Conservation (phyloP, 2,329 filamentous ascomycete genomes). For the Teratosphaeria pseudoeucalypti region DNA sequence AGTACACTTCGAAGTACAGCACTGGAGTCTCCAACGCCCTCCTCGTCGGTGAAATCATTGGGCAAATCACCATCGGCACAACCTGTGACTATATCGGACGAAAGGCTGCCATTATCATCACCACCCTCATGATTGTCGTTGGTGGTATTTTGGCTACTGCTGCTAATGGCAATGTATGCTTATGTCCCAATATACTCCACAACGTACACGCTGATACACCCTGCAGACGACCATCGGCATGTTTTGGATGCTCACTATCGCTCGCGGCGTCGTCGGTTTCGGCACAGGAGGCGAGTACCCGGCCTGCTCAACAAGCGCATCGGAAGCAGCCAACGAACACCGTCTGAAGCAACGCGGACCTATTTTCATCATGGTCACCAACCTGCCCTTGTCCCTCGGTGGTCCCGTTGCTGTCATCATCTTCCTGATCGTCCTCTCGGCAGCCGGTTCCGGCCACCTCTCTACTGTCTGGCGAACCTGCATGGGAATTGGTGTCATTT, state of each 20-base stretch:
- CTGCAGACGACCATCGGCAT: slow-evolving; percentile 21
- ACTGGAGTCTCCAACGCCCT: slow-evolving; percentile 20
- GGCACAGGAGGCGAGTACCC: slow-evolving; percentile 39
- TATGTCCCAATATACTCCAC: background rate
- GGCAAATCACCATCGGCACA: slow-evolving; percentile 15
- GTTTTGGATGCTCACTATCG: slow-evolving; percentile 44
- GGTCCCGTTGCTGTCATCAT: slow-evolving; percentile 14
- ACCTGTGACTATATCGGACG: slow-evolving; percentile 39
- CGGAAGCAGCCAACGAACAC: slow-evolving; percentile 41
- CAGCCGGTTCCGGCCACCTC: slow-evolving; percentile 24
- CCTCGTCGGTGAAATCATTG: slow-evolving; percentile 34
- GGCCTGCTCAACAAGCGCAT: slow-evolving; percentile 36
- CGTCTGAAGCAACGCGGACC: slow-evolving; percentile 21
- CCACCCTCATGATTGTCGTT: slow-evolving; percentile 37
- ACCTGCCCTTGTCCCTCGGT: slow-evolving; percentile 14
- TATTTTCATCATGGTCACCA: slow-evolving; percentile 18
- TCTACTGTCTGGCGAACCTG: slow-evolving; percentile 32
- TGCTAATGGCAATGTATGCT: background rate
- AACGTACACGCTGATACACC: background rate
- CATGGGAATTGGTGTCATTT: slow-evolving; percentile 36
- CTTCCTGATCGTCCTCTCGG: slow-evolving; percentile 31
- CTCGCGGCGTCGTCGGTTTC: slow-evolving; percentile 37
- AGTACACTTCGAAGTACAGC: slow-evolving; percentile 8
- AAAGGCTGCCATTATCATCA: slow-evolving; percentile 36
- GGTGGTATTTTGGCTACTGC: slow-evolving; percentile 36